Percentiles rank a stretch among this genome's conserved stretches.
phyloP scores from a whole-genome alignment of 192 early-diverging fungal genomes.

The Chytriomyces sp. region DNA sequence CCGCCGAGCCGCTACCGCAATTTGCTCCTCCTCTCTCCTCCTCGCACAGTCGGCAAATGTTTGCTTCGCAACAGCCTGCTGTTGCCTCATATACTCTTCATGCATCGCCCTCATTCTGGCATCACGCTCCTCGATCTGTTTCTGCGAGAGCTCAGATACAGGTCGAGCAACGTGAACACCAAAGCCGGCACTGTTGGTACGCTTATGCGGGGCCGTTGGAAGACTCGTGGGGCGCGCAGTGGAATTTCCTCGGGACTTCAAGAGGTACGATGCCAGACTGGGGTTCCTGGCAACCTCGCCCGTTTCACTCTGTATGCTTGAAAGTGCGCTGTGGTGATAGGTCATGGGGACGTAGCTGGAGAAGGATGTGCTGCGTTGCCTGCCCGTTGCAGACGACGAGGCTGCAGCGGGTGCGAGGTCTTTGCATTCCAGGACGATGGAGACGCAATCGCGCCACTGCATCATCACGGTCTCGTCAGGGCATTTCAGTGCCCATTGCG shows the following conservation, averaged over 20 bases:
- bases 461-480: not conserved
- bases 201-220: not conserved
- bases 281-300: not conserved
- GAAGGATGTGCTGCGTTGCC: not conserved
- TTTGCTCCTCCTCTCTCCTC: not conserved
- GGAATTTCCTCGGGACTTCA: too few species aligned
- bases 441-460: not conserved
- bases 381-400: not conserved
- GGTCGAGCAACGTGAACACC: not conserved
- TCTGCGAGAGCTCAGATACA: not conserved
- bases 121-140: conserved; percentile 4
- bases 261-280: not conserved
- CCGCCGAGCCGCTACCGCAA: not conserved
- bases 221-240: too few species aligned
- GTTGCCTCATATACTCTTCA: not conserved
- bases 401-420: not conserved
- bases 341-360: not conserved
- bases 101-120: conserved; percentile 18
- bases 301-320: not conserved
- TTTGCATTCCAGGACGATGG: not conserved
- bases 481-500: not conserved
- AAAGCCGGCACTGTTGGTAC: too few species aligned
- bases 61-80: not conserved
- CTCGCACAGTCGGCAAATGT: not conserved
- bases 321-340: not conserved